These are phyloP conservation scores for Tulasnella sp. DNA, from an alignment of 768 basidiomycete species.

Conservation along the genomic window DNA sequence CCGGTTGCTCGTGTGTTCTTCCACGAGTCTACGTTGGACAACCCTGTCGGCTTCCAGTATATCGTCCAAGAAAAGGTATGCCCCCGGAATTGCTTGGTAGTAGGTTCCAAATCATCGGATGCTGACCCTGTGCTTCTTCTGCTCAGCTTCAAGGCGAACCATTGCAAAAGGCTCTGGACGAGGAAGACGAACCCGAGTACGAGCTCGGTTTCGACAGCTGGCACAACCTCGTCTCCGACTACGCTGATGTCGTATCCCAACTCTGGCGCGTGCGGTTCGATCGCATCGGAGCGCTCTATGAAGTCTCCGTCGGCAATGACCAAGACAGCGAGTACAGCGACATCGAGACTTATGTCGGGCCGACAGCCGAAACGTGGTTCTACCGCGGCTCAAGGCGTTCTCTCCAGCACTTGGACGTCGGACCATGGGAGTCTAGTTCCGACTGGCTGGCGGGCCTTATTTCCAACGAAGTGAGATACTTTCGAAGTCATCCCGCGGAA, in stretches of 20 bases:
- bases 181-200: slow-evolving; percentile 7
- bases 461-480: slow-evolving; percentile 5
- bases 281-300: slow-evolving; percentile 3
- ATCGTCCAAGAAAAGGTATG: slow-evolving; percentile 11
- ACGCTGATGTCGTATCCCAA: slow-evolving; percentile 7
- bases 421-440: slow-evolving; percentile 9
- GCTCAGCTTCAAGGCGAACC: slow-evolving; percentile 6
- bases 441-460: slow-evolving; percentile 12
- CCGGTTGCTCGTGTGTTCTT: slow-evolving; percentile 9
- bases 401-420: slow-evolving; percentile 5
- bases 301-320: not conserved
- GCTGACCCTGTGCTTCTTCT: not conserved
- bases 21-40: not conserved
- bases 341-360: not conserved
- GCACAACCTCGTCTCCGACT: slow-evolving; percentile 6
- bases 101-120: not conserved
- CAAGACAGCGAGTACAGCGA: slow-evolving; percentile 9
- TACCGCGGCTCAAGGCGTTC: not conserved
- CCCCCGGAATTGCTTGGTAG: not conserved
- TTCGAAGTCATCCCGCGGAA: not conserved
- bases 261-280: slow-evolving; percentile 2
- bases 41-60: slow-evolving; percentile 6
- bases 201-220: slow-evolving; percentile 1
- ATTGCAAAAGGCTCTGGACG: slow-evolving; percentile 2
- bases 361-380: slow-evolving; percentile 8